Evolutionary conservation across 108 stramenopile species (phyloP).

Genomic region (Cylindrotheca fusiformis): DNA sequence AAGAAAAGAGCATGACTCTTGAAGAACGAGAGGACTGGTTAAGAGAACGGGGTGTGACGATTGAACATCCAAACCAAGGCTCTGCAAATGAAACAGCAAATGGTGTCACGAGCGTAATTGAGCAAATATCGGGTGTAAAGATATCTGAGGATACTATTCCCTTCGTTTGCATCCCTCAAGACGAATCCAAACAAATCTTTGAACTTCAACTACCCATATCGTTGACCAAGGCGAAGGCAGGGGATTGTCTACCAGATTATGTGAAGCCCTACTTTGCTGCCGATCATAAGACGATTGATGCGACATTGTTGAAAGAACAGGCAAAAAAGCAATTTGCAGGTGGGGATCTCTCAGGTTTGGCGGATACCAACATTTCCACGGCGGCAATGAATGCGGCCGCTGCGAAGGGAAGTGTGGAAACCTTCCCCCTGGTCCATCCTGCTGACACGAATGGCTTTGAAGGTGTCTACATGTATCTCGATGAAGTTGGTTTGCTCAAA

Average conservation of each 20-base stretch:
- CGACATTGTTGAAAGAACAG: conserved; percentile 55
- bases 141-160: conserved; percentile 23
- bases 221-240: conserved; percentile 13
- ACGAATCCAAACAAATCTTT: conserved; percentile 55
- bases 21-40: conserved; percentile 71
- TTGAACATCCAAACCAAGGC: conserved; percentile 14
- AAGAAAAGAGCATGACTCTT: conserved; percentile 61
- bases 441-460: conserved; percentile 55
- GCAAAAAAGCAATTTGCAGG: conserved; percentile 37
- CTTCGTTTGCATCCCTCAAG: conserved; percentile 71
- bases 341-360: conserved; percentile 12
- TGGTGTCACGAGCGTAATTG: conserved; percentile 6
- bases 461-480: conserved; percentile 75
- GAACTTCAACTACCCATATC: conserved; percentile 33
- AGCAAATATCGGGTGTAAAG: conserved; percentile 29
- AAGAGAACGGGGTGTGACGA: conserved; percentile 43
- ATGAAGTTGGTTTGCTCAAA: conserved; percentile 85
- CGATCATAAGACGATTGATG: conserved; percentile 53
- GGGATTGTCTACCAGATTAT: conserved; percentile 53
- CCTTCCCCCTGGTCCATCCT: conserved; percentile 73
- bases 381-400: conserved; percentile 57
- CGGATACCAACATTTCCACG: conserved; percentile 36
- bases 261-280: conserved; percentile 61
- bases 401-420: conserved; percentile 63
- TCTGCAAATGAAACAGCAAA: conserved; percentile 6